These are phyloP conservation scores for Peronospora destructor DNA, from an alignment of 352 stramenopile species.

Conservation along the genomic window DNA sequence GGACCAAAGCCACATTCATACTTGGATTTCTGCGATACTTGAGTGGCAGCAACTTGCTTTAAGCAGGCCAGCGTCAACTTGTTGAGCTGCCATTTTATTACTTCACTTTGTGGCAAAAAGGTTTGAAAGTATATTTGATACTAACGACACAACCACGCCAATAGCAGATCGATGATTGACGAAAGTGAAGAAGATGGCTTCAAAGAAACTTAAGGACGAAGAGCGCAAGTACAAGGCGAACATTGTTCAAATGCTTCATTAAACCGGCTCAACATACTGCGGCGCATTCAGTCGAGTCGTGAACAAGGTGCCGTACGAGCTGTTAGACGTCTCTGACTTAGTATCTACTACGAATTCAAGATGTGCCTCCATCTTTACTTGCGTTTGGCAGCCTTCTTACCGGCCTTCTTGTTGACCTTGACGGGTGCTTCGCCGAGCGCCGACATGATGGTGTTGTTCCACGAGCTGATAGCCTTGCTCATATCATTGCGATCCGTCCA, in stretches of 20 bases:
- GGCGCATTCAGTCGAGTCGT: conserved; percentile 36
- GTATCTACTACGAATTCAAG: conserved; percentile 17
- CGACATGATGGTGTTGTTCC: conserved; percentile 75
- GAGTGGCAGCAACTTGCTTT: no score
- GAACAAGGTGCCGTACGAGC: conserved; percentile 36
- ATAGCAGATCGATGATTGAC: background rate
- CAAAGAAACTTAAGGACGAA: background rate
- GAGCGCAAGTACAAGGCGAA: conserved; percentile 36
- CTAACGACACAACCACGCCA: no score
- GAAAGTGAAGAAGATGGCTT: conserved; percentile 1
- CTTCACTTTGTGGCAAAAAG: no score
- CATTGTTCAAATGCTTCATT: conserved; percentile 31
- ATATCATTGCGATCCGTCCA: conserved; percentile 63
- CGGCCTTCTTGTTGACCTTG: conserved; percentile 59
- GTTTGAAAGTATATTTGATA: no score
- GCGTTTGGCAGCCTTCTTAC: conserved; percentile 63
- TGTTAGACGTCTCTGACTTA: conserved; percentile 29
- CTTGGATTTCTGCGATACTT: no score
- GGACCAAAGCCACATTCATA: no score
- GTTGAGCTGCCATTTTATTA: no score
- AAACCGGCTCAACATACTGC: conserved; percentile 35
- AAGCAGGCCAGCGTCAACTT: no score
- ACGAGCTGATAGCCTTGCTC: conserved; percentile 59
- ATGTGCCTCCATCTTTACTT: conserved; percentile 35
- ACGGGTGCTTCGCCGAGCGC: conserved; percentile 48